Base-by-base conservation (phyloP, 2,329 filamentous ascomycete genomes). In the Fusarium tjaetaba region DNA sequence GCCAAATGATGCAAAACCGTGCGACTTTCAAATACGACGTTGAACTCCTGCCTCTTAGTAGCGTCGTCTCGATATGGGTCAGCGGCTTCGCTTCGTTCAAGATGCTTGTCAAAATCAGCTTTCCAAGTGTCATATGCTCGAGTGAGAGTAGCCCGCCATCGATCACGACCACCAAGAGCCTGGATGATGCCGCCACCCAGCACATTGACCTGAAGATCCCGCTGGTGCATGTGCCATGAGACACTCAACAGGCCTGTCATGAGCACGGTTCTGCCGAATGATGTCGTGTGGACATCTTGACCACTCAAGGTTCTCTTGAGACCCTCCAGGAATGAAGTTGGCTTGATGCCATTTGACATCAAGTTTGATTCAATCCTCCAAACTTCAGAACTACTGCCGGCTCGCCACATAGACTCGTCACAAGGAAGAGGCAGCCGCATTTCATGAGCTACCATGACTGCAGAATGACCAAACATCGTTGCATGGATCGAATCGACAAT, bases 401-500 rank as follows among this genome's bases (percentile, higher is more conserved):
- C 96, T 63, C 93, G 93, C 96, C 96, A 99, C 16, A 98, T 85
- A 8, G 92, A 90, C 80, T 98, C 96, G 75, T 98, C 95, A 79
- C 96, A 98, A 1, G 96, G 96, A 48, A 99, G 84, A 2, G 95
- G 94, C 14, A 98, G 87, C 56, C 94, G 91, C 89, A 99, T 94
- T 82, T 98, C 96, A 78, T 98, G 95, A 5, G 95, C 95, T 13
- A 97, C 95, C 96, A 98, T 98, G 48, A 97, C 95, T 1, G 94
- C 96, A 7, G 95, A 96, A 82, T 98, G 96, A 1, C 96, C 96
- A 82, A 98, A 98, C 93, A 99, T 98, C 34, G 95, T 97, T 2
- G 95, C 95, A 81, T 99, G 96, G 4, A 95, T 97, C 9, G 95
- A 97, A 81, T 99, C 96, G 73, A 98, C 92, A 48, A 98, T 91